These are phyloP conservation scores for Suillus hirtellus DNA, from an alignment of 768 basidiomycete species.

Conservation along the genomic window DNA sequence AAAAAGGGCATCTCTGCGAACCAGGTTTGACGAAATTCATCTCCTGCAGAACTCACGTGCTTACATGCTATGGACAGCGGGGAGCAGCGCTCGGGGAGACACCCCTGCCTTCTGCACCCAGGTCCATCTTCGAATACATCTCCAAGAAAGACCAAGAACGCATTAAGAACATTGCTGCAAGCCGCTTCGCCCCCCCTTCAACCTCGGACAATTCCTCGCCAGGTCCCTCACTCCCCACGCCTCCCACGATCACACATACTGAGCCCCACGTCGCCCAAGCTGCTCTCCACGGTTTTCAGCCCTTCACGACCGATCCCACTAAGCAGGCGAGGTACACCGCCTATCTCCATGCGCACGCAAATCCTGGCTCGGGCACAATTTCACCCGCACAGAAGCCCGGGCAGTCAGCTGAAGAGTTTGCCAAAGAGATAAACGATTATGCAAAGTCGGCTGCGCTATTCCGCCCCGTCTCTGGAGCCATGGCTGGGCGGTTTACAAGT, in stretches of 20 bases:
- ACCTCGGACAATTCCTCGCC: conserved; percentile 29
- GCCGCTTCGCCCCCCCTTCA: conserved; percentile 25
- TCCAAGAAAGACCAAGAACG: conserved; percentile 91
- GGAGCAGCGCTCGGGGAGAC: conserved; percentile 84
- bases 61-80: conserved; percentile 51
- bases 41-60: neutral
- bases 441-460: conserved; percentile 86
- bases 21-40: conserved; percentile 49
- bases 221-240: conserved; percentile 32
- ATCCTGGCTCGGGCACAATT: conserved; percentile 40
- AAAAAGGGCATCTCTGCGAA: conserved; percentile 66
- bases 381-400: conserved; percentile 53
- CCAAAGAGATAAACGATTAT: conserved; percentile 84
- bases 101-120: conserved; percentile 62
- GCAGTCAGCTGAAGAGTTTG: conserved; percentile 68
- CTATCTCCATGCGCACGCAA: conserved; percentile 76
- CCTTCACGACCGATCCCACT: conserved; percentile 70
- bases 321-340: conserved; percentile 86
- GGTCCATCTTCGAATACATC: conserved; percentile 92
- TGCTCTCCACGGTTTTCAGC: conserved; percentile 87
- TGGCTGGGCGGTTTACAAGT: conserved; percentile 92
- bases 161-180: conserved; percentile 57
- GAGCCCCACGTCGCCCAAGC: conserved; percentile 84
- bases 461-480: conserved; percentile 88
- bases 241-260: conserved; percentile 52